phyloP scores from a whole-genome alignment of 371 early-diverging fungal species.

The Haplosporangium sp. region DNA sequence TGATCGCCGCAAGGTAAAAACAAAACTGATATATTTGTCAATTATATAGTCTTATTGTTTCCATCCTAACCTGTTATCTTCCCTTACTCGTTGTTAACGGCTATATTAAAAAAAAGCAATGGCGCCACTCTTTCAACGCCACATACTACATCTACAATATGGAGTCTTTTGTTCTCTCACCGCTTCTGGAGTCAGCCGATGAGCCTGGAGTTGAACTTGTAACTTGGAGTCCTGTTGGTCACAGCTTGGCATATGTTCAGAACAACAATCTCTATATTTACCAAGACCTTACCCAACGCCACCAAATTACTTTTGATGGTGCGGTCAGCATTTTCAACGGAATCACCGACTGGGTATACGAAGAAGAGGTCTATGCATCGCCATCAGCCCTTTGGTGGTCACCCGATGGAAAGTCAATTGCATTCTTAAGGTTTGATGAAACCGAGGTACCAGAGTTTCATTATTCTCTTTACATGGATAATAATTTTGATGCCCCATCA shows the following conservation, averaged over 20 bases:
- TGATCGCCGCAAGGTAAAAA: constrained; percentile 68
- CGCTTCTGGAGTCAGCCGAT: constrained; percentile 65
- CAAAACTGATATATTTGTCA: not conserved
- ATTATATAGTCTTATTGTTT: not conserved
- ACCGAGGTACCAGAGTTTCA: constrained; percentile 83
- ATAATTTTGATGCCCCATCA: constrained; percentile 55
- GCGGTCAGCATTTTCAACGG: constrained; percentile 90
- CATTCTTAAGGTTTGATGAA: constrained; percentile 90
- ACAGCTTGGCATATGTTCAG: constrained; percentile 86
- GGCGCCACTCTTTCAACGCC: constrained; percentile 87
- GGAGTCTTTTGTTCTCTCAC: constrained; percentile 61
- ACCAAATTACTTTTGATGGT: constrained; percentile 89
- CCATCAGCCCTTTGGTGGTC: constrained; percentile 92
- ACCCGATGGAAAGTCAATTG: constrained; percentile 83
- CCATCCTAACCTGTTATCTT: not conserved
- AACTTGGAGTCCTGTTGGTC: constrained; percentile 85
- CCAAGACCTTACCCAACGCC: constrained; percentile 71
- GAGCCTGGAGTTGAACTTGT: constrained; percentile 69
- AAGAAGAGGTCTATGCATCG: constrained; percentile 88
- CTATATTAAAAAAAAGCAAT: constrained; percentile 60
- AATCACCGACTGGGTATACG: constrained; percentile 98
- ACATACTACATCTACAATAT: constrained; percentile 84
- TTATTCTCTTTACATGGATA: constrained; percentile 75
- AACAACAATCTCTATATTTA: constrained; percentile 89
- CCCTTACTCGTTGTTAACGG: not conserved